Base-by-base conservation (phyloP, 306 rosid species). In the Gynostemma pentaphyllum region DNA sequence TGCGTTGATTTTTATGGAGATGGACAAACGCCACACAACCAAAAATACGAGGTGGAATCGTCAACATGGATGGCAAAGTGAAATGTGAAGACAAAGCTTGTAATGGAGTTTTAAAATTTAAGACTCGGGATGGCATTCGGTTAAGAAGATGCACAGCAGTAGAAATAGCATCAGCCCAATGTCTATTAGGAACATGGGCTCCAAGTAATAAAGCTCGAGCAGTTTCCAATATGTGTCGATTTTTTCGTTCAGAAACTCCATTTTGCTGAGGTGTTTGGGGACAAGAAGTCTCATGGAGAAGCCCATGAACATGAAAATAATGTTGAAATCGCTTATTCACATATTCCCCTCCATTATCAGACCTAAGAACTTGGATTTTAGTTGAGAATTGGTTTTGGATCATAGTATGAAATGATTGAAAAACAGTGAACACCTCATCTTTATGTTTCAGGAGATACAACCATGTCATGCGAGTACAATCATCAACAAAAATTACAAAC, bases 281-380 rank as follows among this genome's bases (percentile, higher is more conserved):
- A 16, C 66, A 68, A 0, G 51, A 41, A 50, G 66, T 74, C 41
- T 74, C 74, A 74, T 74, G 73, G 0, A 61, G 8, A 9, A 68
- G 27, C 11, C 73, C 49, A 51, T 68, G 32, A 0, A 0, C 1
- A 1, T 59, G 45, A 16, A 66, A 73, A 9, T 70, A 66, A 3
- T 7, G 5, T 3, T 14, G 50, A 14, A 45, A 45, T 45, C n/a
- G 5, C 4, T 45, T 7, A 45, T 66, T 72, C 7, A 55, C 50
- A 45, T 44, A 72, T 14, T 66, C 76, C 1, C 62, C 68, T 12
- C 62, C 46, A 57, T 72, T 72, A 28, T 72, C 54, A 0, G 46
- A 65, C 7, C 49, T 7, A 1, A 66, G 51, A 7, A 66, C 4
- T 27, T 16, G 9, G 10, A 73, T 14, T 5, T 18, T 28, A 10